These are phyloP conservation scores for Canavalia ensiformis DNA, from an alignment of 306 rosid species.

Conservation along the genomic window DNA sequence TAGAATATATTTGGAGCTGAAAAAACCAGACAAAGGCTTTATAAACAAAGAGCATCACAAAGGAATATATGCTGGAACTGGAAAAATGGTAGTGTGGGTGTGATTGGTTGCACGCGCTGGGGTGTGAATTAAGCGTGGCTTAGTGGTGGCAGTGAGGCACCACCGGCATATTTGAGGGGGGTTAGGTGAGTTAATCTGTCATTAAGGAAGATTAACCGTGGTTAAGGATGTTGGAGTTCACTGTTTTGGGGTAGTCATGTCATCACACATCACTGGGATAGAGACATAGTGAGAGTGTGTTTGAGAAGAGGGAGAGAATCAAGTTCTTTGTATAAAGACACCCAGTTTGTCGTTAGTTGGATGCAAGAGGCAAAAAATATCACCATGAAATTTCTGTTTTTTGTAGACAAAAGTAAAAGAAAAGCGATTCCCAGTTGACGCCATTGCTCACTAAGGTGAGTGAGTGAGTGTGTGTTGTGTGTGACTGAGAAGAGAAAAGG, in stretches of 20 bases:
- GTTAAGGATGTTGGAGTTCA: slow-evolving; percentile 49
- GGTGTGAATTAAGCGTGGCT: neutral
- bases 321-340: slow-evolving; percentile 62
- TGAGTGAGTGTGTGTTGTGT: slow-evolving; percentile 1
- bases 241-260: slow-evolving; percentile 47
- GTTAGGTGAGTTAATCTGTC: slow-evolving; percentile 14
- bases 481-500: slow-evolving; percentile 3
- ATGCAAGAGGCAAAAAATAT: slow-evolving; percentile 33
- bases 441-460: slow-evolving; percentile 38
- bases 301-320: slow-evolving; percentile 56
- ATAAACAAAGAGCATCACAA: neutral
- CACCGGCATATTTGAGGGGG: neutral
- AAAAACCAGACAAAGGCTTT: neutral
- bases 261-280: slow-evolving; percentile 47
- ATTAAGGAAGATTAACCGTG: slow-evolving; percentile 43
- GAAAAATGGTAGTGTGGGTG: slow-evolving; percentile 28
- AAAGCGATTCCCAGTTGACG: slow-evolving; percentile 45
- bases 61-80: slow-evolving; percentile 11
- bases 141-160: slow-evolving; percentile 5
- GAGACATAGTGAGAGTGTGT: slow-evolving; percentile 14
- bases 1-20: neutral
- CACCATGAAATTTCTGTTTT: slow-evolving; percentile 37
- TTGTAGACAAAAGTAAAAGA: slow-evolving; percentile 41
- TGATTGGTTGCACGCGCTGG: slow-evolving; percentile 15
- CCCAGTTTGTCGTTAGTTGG: slow-evolving; percentile 51